Conservation (phyloP, 192 early-diverging fungal genomes). For the Chytriomyces confervae region DNA sequence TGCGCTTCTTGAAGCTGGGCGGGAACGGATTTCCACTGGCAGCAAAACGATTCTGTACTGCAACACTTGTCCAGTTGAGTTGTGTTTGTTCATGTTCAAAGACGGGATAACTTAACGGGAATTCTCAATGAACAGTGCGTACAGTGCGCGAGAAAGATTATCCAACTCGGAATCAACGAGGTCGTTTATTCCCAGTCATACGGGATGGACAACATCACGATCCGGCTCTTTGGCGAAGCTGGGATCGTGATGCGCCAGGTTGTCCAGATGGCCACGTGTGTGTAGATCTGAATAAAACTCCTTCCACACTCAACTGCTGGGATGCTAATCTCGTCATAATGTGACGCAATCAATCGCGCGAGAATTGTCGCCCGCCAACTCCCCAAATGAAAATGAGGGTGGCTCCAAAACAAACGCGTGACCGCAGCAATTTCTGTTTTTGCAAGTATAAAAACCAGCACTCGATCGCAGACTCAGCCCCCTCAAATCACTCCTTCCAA, state of each 20-base stretch:
- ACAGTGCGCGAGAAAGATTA: slow-evolving; percentile 97
- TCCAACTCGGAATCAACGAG: slow-evolving; percentile 88
- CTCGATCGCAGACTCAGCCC: no score
- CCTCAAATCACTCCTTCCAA: no score
- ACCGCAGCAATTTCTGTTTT: no score
- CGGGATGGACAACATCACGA: slow-evolving; percentile 91
- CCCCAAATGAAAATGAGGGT: no score
- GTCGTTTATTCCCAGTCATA: slow-evolving; percentile 93
- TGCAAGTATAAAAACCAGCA: no score
- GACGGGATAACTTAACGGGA: not conserved
- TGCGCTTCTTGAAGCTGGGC: slow-evolving; percentile 92
- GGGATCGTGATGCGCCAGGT: slow-evolving; percentile 71
- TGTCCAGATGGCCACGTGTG: not conserved
- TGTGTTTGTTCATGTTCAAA: not conserved
- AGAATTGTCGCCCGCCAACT: no score
- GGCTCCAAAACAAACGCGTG: no score
- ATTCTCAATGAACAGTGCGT: slow-evolving; percentile 42
- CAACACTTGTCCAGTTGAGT: slow-evolving; percentile 78
- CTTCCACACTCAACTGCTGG: no score
- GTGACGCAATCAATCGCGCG: no score
- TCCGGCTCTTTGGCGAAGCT: slow-evolving; percentile 82
- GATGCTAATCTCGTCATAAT: no score
- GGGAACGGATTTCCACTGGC: slow-evolving; percentile 76
- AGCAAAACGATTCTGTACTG: slow-evolving; percentile 85
- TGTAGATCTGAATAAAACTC: no score